These are phyloP conservation scores for Alternaria atra DNA, from an alignment of 2,329 filamentous ascomycete genomes.

Conservation along the genomic window DNA sequence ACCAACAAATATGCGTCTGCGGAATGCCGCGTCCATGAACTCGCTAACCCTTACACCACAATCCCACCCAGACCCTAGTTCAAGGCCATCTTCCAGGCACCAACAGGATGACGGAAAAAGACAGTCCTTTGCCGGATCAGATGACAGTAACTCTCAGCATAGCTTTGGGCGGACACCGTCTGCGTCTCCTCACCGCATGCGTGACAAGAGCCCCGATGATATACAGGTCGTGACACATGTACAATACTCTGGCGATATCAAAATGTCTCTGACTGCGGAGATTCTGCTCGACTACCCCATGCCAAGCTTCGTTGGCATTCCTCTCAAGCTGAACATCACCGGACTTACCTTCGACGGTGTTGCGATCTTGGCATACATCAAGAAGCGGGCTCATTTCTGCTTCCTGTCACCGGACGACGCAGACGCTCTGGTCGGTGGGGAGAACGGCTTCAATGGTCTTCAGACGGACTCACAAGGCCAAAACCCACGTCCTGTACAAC, in stretches of 20 bases:
- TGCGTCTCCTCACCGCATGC: constrained; percentile 62
- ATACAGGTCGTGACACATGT: constrained; percentile 93
- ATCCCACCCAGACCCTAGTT: constrained; percentile 56
- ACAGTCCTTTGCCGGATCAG: constrained; percentile 40
- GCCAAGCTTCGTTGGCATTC: constrained; percentile 96
- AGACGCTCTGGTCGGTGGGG: constrained; percentile 66
- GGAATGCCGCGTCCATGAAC: constrained; percentile 54
- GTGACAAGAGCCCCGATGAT: constrained; percentile 82
- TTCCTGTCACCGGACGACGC: constrained; percentile 94
- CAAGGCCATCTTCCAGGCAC: constrained; percentile 57
- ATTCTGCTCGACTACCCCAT: constrained; percentile 98
- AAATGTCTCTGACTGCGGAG: constrained; percentile 89
- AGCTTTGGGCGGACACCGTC: constrained; percentile 42
- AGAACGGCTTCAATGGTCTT: constrained; percentile 48
- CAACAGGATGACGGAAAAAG: constrained; percentile 43
- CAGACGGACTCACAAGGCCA: constrained; percentile 38
- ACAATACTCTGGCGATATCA: constrained; percentile 86
- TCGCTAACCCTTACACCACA: constrained; percentile 58
- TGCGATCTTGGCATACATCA: constrained; percentile 89
- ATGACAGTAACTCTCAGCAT: constrained; percentile 38
- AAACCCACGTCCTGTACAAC: constrained; percentile 36
- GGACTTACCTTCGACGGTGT: constrained; percentile 95
- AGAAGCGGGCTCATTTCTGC: constrained; percentile 89
- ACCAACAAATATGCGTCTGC: constrained; percentile 47
- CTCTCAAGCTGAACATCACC: constrained; percentile 92